Percentiles rank a stretch among this genome's conserved stretches.
phyloP scores from a whole-genome alignment of 2,329 filamentous ascomycete species.

The Meredithiella fracta region DNA sequence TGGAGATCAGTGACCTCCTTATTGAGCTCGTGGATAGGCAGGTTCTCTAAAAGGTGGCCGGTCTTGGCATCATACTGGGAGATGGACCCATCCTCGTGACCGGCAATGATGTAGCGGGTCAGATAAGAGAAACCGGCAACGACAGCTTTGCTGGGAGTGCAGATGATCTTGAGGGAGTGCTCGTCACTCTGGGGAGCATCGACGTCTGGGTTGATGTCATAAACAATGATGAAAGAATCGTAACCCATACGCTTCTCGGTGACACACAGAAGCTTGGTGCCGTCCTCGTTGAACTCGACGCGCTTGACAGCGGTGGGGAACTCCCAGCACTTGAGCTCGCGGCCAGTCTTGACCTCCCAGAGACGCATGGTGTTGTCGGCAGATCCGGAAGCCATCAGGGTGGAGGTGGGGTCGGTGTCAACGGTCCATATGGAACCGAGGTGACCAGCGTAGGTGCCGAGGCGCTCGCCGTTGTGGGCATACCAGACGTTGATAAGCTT shows the following conservation, averaged over 20 bases:
- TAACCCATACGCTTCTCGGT: constrained; percentile 98
- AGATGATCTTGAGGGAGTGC: constrained; percentile 71
- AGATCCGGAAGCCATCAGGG: constrained; percentile 83
- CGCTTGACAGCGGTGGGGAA: constrained; percentile 95
- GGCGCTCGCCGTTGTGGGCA: constrained; percentile 91
- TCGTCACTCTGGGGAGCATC: constrained; percentile 73
- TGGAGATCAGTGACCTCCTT: constrained; percentile 79
- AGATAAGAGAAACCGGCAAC: constrained; percentile 94
- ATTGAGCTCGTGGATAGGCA: constrained; percentile 69
- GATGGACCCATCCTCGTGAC: constrained; percentile 89
- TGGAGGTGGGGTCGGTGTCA: constrained; percentile 83
- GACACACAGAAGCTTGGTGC: constrained; percentile 74
- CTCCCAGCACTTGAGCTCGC: constrained; percentile 92
- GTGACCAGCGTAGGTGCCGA: constrained; percentile 93
- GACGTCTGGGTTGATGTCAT: constrained; percentile 73
- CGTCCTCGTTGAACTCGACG: constrained; percentile 93
- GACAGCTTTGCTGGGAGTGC: constrained; percentile 90
- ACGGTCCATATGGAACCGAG: constrained; percentile 98
- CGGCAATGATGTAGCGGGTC: constrained; percentile 89
- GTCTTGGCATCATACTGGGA: constrained; percentile 86
- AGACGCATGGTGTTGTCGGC: constrained; percentile 97
- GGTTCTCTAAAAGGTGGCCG: constrained; percentile 66
- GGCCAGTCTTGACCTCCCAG: constrained; percentile 89
- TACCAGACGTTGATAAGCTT: constrained; percentile 96
- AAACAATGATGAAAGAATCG: constrained; percentile 81